Base-by-base conservation (phyloP, 129 eudicot genomes). In the Daucus carota region DNA sequence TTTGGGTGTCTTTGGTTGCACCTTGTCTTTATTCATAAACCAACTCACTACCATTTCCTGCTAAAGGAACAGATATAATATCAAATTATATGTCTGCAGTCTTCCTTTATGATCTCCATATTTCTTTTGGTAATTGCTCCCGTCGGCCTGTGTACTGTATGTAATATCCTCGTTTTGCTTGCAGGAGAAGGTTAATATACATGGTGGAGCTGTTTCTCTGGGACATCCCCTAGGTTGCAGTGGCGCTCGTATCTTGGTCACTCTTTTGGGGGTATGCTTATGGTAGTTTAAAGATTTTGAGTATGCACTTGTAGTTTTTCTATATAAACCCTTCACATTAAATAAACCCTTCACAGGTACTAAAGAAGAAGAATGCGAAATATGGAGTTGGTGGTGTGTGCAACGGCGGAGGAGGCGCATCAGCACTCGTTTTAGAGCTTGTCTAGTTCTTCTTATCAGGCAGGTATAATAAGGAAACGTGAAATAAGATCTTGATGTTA, bases 151-250 rank as follows among this genome's bases (percentile, higher is more conserved):
- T 63, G 3, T 63, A 4, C 72, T 34, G 14, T 67, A 40, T 71
- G 48, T 54, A 47, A 47, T 50, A 70, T 45, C 43, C 75, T 11
- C 78, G 45, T 43, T 78, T 43, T 70, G 7, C 76, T 80, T 83
- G 74, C 87, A 93, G 98, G 91, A 92, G 40, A 93, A 88, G 82
- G 88, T 93, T 43, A 93, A 93, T 66, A 85, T 88, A 69, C 92
- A 93, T 78, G 98, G 98, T 72, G 98, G 98, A 79, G 98, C 97
- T 73, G 98, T 93, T 42, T 84, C 98, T 18, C 76, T 93, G 83
- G 98, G 98, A 28, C 98, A 93, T 78, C 98, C 98, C 87, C 96
- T 93, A 26, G 98, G 98, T 74, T 93, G 98, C 86, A 93, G 98
- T 76, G 98, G 98, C 20, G 98, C 97, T 40, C 98, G 98, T 83